A percentile compares a stretch with the other conserved stretches of the same genome.
phyloP scores from a whole-genome alignment of 805 yeast genomes.

The Cyberlindnera euphorbiiphila region DNA sequence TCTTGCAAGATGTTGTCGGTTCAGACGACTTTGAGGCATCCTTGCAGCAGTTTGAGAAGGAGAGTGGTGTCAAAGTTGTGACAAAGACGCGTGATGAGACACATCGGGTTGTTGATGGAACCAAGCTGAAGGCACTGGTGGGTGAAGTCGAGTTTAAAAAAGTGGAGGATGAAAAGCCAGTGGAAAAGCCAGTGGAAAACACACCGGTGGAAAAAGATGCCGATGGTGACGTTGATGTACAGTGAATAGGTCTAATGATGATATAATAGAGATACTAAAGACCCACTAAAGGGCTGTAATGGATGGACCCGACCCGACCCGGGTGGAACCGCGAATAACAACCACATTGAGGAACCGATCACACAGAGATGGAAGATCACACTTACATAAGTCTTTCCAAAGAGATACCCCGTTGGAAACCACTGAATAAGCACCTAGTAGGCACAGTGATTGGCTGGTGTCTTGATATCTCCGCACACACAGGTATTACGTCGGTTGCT shows the following conservation, averaged over 20 bases:
- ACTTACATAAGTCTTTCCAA: no score
- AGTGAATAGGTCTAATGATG: background rate
- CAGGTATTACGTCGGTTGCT: no score
- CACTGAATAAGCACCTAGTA: no score
- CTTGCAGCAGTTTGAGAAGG: slow-evolving; percentile 15
- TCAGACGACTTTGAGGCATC: slow-evolving; percentile 16
- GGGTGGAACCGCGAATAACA: no score
- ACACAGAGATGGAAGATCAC: no score
- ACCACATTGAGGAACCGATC: no score
- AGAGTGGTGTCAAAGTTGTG: slow-evolving; percentile 16
- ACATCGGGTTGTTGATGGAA: slow-evolving; percentile 7
- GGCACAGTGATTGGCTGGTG: no score
- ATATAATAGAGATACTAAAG: background rate
- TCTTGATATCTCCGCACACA: no score
- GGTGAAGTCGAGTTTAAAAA: background rate
- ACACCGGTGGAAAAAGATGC: slow-evolving; percentile 11
- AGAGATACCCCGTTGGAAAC: no score
- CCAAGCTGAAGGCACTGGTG: slow-evolving; percentile 3
- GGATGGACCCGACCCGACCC: no score
- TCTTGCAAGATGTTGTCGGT: slow-evolving; percentile 15
- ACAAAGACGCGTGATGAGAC: slow-evolving; percentile 5
- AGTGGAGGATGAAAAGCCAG: slow-evolving; percentile 2
- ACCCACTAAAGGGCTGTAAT: no score
- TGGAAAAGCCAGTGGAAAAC: slow-evolving; percentile 3
- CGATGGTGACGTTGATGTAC: slow-evolving; percentile 5